phyloP scores from a whole-genome alignment of 73 alveolate species.

The Tetrahymena elliotti region DNA sequence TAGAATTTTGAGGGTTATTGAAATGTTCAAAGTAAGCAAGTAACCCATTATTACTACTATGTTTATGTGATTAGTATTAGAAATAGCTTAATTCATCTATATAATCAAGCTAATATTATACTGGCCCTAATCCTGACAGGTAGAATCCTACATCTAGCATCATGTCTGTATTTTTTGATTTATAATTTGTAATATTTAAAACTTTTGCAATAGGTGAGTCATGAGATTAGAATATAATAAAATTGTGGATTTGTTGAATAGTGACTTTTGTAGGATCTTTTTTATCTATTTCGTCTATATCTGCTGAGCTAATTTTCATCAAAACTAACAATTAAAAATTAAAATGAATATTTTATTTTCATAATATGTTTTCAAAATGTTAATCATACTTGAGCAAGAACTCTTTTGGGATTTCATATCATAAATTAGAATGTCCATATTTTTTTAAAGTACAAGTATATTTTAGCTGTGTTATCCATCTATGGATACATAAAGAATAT shows the following conservation, averaged over 20 bases:
- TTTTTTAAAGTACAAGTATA: neutral
- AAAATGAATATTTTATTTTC: neutral
- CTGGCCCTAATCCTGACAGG: neutral
- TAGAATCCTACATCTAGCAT: neutral
- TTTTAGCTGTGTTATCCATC: neutral
- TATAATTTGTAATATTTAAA: neutral
- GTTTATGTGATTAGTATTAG: neutral
- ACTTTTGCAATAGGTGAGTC: neutral
- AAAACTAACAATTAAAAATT: neutral
- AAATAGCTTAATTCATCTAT: neutral
- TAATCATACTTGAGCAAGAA: neutral
- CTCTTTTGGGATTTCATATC: neutral
- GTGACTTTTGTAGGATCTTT: neutral
- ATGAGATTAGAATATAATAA: neutral
- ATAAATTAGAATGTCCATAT: neutral
- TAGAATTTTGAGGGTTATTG: neutral
- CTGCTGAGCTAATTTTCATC: neutral
- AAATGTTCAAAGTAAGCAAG: neutral
- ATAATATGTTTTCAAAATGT: neutral
- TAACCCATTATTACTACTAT: neutral
- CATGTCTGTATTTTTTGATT: neutral
- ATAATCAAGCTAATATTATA: neutral
- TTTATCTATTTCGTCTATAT: neutral
- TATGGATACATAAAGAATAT: neutral
- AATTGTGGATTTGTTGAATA: neutral